phyloP scores from a whole-genome alignment of 2,329 filamentous ascomycete genomes.

The Phyllosticta ampelicida region DNA sequence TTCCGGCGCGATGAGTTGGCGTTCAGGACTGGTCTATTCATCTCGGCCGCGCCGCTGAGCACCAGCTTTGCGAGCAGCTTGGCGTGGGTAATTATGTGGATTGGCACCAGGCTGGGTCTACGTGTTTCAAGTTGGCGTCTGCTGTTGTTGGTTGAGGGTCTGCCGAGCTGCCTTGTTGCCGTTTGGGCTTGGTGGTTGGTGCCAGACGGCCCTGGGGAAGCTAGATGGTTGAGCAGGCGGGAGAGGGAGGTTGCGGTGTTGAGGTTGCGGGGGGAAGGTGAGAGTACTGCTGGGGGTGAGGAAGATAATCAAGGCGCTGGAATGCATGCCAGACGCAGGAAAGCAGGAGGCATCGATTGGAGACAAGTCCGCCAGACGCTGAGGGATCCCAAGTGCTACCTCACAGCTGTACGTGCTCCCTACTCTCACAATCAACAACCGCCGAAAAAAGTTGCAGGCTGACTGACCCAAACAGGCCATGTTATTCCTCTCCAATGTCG shows the following conservation, averaged over 20 bases:
- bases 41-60: conserved; percentile 58
- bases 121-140: conserved; percentile 78
- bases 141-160: conserved; percentile 74
- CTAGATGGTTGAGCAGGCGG: conserved; percentile 32
- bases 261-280: conserved; percentile 49
- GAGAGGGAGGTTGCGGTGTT: conserved; percentile 56
- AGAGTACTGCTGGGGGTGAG: conserved; percentile 19
- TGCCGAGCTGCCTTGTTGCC: conserved; percentile 67
- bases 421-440: neutral
- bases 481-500: conserved; percentile 81
- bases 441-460: conserved; percentile 8
- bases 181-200: conserved; percentile 64
- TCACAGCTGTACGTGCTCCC: conserved; percentile 50
- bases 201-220: conserved; percentile 56
- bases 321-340: neutral
- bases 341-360: conserved; percentile 36
- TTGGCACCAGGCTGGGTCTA: conserved; percentile 43
- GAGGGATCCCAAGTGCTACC: conserved; percentile 57
- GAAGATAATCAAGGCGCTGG: conserved; percentile 4
- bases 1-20: conserved; percentile 62
- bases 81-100: conserved; percentile 60
- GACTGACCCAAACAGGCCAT: conserved; percentile 39
- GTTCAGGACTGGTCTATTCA: conserved; percentile 74
- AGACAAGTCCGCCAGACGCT: conserved; percentile 50
- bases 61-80: conserved; percentile 64